Conservation (phyloP, 2,329 filamentous ascomycete species). For the Penicillium brevicompactum region DNA sequence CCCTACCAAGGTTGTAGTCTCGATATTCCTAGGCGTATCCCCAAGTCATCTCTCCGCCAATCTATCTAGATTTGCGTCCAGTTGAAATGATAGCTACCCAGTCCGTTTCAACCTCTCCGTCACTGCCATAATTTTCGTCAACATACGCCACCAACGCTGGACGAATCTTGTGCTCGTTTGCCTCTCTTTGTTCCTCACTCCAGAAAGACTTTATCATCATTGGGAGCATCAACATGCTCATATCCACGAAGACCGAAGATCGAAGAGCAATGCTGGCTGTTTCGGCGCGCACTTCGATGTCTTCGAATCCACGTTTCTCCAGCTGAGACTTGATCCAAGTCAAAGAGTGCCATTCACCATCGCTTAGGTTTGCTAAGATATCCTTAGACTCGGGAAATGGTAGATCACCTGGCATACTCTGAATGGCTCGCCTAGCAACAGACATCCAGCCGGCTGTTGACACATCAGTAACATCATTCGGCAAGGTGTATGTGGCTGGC, state of each 20-base stretch:
- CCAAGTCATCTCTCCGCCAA: slow-evolving; percentile 16
- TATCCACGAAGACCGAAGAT: slow-evolving; percentile 23
- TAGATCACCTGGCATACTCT: slow-evolving; percentile 28
- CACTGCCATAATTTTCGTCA: slow-evolving; percentile 25
- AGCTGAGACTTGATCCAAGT: slow-evolving; percentile 24
- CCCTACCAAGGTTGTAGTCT: too few species aligned
- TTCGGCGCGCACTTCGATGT: slow-evolving; percentile 24
- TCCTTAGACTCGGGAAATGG: slow-evolving; percentile 26
- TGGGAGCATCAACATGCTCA: slow-evolving; percentile 23
- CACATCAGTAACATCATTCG: not conserved
- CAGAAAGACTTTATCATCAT: slow-evolving; percentile 29
- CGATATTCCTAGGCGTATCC: too few species aligned
- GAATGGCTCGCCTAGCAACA: slow-evolving; percentile 28
- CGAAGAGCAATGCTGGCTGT: slow-evolving; percentile 14
- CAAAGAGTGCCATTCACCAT: slow-evolving; percentile 28
- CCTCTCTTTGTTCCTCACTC: slow-evolving; percentile 30
- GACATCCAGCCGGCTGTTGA: slow-evolving; percentile 29
- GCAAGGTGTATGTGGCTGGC: not conserved
- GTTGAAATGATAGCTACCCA: slow-evolving; percentile 35
- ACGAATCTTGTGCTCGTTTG: slow-evolving; percentile 20
- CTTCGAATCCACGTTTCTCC: slow-evolving; percentile 24
- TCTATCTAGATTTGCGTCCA: slow-evolving; percentile 27
- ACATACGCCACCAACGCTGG: slow-evolving; percentile 27
- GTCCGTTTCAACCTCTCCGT: slow-evolving; percentile 24
- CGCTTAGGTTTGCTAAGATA: slow-evolving; percentile 16